Evolutionary conservation across 2,329 filamentous ascomycete genomes (phyloP).

Genomic region (Stagonosporopsis cucurbitacearum): DNA sequence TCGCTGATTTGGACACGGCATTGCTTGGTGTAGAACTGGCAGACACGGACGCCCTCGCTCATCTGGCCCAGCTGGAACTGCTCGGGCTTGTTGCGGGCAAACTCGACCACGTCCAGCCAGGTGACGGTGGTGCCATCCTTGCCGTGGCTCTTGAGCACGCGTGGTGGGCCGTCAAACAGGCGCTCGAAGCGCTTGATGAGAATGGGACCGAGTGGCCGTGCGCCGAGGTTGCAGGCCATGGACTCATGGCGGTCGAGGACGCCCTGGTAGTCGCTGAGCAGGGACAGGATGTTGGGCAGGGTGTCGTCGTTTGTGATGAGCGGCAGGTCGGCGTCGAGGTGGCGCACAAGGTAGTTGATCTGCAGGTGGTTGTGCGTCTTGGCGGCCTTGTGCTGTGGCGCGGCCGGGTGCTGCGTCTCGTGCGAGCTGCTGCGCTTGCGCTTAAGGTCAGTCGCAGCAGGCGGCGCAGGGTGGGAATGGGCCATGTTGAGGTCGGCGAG

Average conservation of each 20-base stretch:
- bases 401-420: constrained; percentile 41
- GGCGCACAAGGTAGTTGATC: constrained; percentile 72
- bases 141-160: constrained; percentile 67
- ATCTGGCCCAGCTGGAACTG: constrained; percentile 77
- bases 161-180: constrained; percentile 82
- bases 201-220: constrained; percentile 80
- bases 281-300: constrained; percentile 73
- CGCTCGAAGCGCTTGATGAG: constrained; percentile 86
- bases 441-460: constrained; percentile 48
- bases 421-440: constrained; percentile 55
- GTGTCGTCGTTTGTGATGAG: constrained; percentile 70
- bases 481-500: constrained; percentile 31
- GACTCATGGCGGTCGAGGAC: constrained; percentile 86
- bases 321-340: constrained; percentile 67
- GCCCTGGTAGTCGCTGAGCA: constrained; percentile 83
- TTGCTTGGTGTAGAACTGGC: constrained; percentile 83
- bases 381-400: constrained; percentile 57
- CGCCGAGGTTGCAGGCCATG: constrained; percentile 83
- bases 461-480: constrained; percentile 31
- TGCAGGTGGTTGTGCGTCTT: constrained; percentile 67
- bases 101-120: constrained; percentile 87
- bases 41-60: constrained; percentile 72
- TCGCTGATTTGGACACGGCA: constrained; percentile 84
- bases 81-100: constrained; percentile 78
- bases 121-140: constrained; percentile 68